Evolutionary conservation across 1,284 basidiomycete genomes (phyloP).

Genomic region (Microbotryomycetes sp.): DNA sequence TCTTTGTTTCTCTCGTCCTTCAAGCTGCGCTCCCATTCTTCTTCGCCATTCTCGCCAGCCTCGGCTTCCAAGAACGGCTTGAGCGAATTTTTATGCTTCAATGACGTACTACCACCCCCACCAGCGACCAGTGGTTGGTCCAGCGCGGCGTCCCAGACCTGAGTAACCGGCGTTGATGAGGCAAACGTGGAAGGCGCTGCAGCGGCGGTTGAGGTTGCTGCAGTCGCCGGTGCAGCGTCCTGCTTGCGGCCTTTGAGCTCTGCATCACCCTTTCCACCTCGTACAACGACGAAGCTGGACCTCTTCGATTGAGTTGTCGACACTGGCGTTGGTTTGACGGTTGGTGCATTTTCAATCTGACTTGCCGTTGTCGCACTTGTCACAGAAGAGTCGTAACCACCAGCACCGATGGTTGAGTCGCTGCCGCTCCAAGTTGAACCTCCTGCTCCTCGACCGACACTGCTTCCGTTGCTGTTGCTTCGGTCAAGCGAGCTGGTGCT

Average conservation of each 20-base stretch:
- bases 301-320: background rate
- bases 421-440: background rate
- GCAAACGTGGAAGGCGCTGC: background rate
- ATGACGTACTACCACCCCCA: background rate
- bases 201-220: background rate
- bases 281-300: constrained; percentile 28
- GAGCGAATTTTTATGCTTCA: constrained; percentile 29
- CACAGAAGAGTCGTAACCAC: background rate
- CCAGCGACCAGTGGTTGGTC: background rate
- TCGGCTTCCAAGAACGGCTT: constrained; percentile 33
- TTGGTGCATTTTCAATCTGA: no score
- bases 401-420: background rate
- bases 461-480: constrained; percentile 3
- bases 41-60: constrained; percentile 6
- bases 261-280: constrained; percentile 29
- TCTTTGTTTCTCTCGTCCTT: constrained; percentile 18
- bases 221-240: background rate
- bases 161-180: background rate
- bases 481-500: background rate
- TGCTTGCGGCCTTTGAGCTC: constrained; percentile 18
- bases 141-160: background rate
- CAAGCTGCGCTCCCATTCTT: constrained; percentile 30
- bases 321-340: background rate
- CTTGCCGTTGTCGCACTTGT: background rate
- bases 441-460: background rate